Evolutionary conservation across 2,329 filamentous ascomycete genomes (phyloP).

Genomic region (Aspergillus niger): DNA sequence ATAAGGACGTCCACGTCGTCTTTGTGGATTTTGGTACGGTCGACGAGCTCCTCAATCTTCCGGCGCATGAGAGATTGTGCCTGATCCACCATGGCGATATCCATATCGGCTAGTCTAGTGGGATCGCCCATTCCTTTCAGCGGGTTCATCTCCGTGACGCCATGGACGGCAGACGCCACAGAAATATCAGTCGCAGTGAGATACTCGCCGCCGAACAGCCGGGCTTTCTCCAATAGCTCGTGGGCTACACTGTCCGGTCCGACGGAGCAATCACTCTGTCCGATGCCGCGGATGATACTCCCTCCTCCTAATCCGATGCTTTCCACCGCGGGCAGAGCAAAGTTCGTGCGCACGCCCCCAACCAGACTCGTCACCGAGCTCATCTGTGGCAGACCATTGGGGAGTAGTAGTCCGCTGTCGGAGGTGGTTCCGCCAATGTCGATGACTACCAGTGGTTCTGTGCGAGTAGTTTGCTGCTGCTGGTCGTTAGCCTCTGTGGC

Average conservation of each 20-base stretch:
- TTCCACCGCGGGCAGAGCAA: constrained; percentile 10
- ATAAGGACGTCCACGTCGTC: constrained; percentile 51
- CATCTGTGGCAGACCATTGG: constrained; percentile 60
- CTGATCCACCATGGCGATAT: background rate
- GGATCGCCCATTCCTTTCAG: constrained; percentile 5
- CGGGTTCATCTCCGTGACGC: background rate
- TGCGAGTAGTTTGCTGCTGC: background rate
- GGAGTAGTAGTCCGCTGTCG: constrained; percentile 62
- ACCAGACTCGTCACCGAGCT: constrained; percentile 13
- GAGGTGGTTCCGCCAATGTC: constrained; percentile 69
- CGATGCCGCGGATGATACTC: constrained; percentile 38
- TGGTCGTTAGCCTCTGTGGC: background rate
- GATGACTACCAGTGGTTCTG: constrained; percentile 52
- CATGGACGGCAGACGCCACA: constrained; percentile 28
- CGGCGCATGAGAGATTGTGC: constrained; percentile 1
- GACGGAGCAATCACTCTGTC: constrained; percentile 46
- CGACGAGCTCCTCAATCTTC: constrained; percentile 10
- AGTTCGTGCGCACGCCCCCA: constrained; percentile 13
- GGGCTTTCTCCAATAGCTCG: constrained; percentile 55
- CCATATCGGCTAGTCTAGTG: background rate
- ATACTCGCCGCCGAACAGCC: constrained; percentile 59
- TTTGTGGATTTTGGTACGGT: constrained; percentile 13
- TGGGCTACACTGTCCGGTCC: constrained; percentile 66
- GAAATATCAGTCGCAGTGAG: constrained; percentile 63
- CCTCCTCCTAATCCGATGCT: constrained; percentile 13